Conservation (phyloP, 2,329 filamentous ascomycete species). For the Ophiosphaerella herpotricha region DNA sequence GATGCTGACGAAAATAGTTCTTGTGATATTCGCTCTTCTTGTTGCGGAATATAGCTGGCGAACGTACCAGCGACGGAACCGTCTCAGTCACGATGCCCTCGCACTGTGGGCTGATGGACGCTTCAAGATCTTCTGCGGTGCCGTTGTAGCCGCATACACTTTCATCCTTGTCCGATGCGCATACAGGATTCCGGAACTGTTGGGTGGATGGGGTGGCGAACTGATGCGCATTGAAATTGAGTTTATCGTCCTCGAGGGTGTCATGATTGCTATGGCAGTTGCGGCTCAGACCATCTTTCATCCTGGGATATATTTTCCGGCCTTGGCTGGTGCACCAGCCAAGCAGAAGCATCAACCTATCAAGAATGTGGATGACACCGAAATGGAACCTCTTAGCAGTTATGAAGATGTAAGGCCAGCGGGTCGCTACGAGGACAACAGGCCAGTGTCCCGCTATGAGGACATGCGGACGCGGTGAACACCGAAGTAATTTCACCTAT, state of each 20-base stretch:
- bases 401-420: slow-evolving; percentile 2
- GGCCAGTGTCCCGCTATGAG: no score
- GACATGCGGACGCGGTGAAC: no score
- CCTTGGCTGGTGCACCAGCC: slow-evolving; percentile 16
- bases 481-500: no score
- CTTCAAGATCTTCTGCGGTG: slow-evolving; percentile 29
- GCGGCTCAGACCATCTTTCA: slow-evolving; percentile 52
- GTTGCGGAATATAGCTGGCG: slow-evolving; percentile 40
- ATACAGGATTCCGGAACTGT: slow-evolving; percentile 54
- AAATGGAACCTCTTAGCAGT: slow-evolving; percentile 10
- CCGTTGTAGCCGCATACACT: slow-evolving; percentile 46
- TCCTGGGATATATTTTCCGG: slow-evolving; percentile 43
- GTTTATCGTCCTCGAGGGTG: slow-evolving; percentile 57
- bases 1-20: slow-evolving; percentile 26
- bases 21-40: slow-evolving; percentile 52
- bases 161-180: slow-evolving; percentile 53
- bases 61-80: slow-evolving; percentile 21
- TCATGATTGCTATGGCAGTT: slow-evolving; percentile 54
- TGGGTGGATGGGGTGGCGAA: slow-evolving; percentile 48
- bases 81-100: slow-evolving; percentile 14
- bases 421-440: neutral
- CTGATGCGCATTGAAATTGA: slow-evolving; percentile 52
- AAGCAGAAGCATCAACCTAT: slow-evolving; percentile 6
- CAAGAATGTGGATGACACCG: slow-evolving; percentile 1
- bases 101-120: slow-evolving; percentile 11